Base-by-base conservation (phyloP, 2,329 filamentous ascomycete species). In the Chaetomium globosum region DNA sequence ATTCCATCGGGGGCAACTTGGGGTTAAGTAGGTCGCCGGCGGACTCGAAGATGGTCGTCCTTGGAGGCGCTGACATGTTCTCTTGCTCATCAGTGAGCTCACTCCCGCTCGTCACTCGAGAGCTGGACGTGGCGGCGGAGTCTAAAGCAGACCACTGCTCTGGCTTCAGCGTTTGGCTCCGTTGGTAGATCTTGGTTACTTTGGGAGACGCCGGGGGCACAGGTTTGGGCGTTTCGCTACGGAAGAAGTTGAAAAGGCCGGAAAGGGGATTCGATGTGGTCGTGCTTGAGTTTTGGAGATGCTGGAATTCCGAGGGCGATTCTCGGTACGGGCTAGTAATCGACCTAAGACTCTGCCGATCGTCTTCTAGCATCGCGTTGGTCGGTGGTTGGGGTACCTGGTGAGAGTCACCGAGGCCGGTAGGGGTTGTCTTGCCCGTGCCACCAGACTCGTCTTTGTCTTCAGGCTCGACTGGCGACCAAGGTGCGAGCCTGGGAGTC, bases 21-120 rank as follows among this genome's bases (percentile, higher is more conserved):
- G 95, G 95, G 75, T 94, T 96, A 49, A 99, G 84, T 3, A 99
- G 80, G 76, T 99, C 94, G 12, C 93, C 92, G 0, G 95, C 95
- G 4, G 94, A 93, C 78, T 99, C 95, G 66, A 99, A 96, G 68
- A 99, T 90, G 0, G 92, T 96, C 0, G 95, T 98, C 72, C 87
- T 90, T 0, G 95, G 95, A 4, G 95, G 95, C 8, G 92, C 89
- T 60, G 85, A 81, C 62, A 90, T 76, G 12, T 76, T 79, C 49
- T 81, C 77, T 2, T 74, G 69, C 10, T 80, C 80, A 19, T 80
- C 78, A 2, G 77, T 77, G 19, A 81, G 71, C 67, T 85, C 83
- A 8, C 82, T 78, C 3, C 85, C 85, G 1, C 80, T 74, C 0
- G 84, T 85, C 4, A 83, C 82, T 46, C 73, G 78, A 3, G 80